A percentile compares a stretch with the other conserved stretches of the same genome.
Evolutionary conservation across 192 early-diverging fungal genomes (phyloP).

Genomic region (Spizellomyces punctatus): DNA sequence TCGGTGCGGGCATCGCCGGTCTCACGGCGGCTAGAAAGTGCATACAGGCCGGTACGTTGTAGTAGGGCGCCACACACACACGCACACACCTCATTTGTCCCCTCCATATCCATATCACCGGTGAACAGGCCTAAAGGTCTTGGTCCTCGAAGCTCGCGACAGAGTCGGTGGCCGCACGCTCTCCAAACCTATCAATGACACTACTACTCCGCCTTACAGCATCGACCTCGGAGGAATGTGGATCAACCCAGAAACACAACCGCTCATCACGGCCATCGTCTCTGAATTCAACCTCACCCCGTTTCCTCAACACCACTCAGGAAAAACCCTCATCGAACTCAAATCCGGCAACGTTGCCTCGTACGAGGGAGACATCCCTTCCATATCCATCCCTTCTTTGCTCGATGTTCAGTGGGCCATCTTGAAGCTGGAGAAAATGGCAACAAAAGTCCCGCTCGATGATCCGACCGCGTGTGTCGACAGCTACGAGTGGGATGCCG

Average conservation of each 20-base stretch:
- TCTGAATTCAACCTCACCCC: neutral
- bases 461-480: neutral
- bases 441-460: neutral
- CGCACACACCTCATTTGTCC: too few species aligned
- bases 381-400: neutral
- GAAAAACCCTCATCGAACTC: neutral
- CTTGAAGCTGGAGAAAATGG: neutral
- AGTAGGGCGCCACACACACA: too few species aligned
- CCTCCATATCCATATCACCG: too few species aligned
- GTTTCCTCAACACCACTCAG: constrained; percentile 4
- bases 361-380: constrained; percentile 11
- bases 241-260: constrained; percentile 19
- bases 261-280: neutral
- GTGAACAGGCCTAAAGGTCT: constrained; percentile 9
- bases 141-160: constrained; percentile 14
- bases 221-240: constrained; percentile 4
- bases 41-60: too few species aligned
- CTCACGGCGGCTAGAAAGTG: constrained; percentile 11
- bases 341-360: neutral
- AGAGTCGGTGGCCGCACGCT: constrained; percentile 8
- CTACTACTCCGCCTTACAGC: too few species aligned
- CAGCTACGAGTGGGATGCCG: neutral
- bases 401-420: constrained; percentile 12
- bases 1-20: constrained; percentile 9
- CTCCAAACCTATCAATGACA: too few species aligned